Conservation (phyloP, 2,329 filamentous ascomycete genomes). For the Aspergillus neoniger region DNA sequence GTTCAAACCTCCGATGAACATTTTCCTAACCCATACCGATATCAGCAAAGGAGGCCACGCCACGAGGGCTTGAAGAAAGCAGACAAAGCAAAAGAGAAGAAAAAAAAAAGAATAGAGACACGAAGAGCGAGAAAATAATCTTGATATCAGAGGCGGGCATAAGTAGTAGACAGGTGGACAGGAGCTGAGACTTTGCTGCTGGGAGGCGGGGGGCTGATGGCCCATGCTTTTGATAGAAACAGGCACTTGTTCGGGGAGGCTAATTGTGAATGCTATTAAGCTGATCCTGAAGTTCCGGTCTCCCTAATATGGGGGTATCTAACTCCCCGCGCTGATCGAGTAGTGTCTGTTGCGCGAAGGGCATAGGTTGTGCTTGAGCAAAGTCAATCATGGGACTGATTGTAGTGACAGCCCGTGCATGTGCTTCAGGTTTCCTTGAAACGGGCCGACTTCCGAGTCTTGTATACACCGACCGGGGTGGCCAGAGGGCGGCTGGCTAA, state of each 20-base stretch:
- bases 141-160: background rate
- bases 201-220: constrained; percentile 5
- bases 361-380: background rate
- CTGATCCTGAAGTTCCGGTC: background rate
- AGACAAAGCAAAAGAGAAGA: background rate
- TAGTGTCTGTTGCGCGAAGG: background rate
- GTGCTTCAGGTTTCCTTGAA: background rate
- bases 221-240: constrained; percentile 5
- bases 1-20: constrained; percentile 98
- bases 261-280: background rate
- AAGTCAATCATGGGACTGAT: background rate
- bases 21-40: constrained; percentile 68
- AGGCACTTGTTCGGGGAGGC: background rate
- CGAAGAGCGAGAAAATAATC: background rate
- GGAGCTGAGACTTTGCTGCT: background rate
- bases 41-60: constrained; percentile 33
- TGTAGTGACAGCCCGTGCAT: background rate
- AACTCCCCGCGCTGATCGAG: background rate
- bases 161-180: background rate
- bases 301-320: background rate
- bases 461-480: constrained; percentile 18
- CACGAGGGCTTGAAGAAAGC: background rate
- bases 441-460: constrained; percentile 8
- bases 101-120: background rate
- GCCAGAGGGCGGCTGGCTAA: constrained; percentile 9